A percentile compares a stretch with the other conserved stretches of the same genome.
Conservation (phyloP, 441 rosid species). For the Cnidoscolus chayamansa region DNA sequence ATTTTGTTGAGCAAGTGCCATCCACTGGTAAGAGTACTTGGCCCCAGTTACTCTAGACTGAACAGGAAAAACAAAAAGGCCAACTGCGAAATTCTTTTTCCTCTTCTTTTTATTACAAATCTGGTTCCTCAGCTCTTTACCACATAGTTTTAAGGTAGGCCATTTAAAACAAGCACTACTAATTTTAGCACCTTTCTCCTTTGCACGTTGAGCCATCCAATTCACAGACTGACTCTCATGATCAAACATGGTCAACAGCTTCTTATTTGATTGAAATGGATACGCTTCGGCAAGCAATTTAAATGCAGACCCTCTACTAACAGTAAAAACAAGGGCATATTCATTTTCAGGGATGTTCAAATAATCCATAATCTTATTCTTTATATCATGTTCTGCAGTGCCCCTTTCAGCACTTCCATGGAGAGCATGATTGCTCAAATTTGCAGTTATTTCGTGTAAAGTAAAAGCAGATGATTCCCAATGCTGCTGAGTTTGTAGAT, state of each 20-base stretch:
- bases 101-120: conserved; percentile 66
- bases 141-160: conserved; percentile 81
- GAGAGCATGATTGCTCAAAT: conserved; percentile 83
- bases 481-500: conserved; percentile 63
- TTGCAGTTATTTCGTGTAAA: conserved; percentile 78
- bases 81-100: conserved; percentile 77
- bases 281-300: conserved; percentile 74
- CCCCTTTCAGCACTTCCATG: conserved; percentile 81
- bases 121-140: conserved; percentile 74
- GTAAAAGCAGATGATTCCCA: conserved; percentile 88
- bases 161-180: conserved; percentile 82
- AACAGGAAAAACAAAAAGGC: conserved; percentile 81
- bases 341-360: conserved; percentile 86
- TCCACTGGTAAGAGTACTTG: conserved; percentile 89
- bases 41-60: conserved; percentile 83
- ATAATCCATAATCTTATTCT: conserved; percentile 76
- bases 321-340: conserved; percentile 87
- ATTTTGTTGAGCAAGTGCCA: conserved; percentile 90
- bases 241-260: conserved; percentile 82
- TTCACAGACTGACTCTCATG: conserved; percentile 85
- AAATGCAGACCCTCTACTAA: conserved; percentile 86
- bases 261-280: conserved; percentile 74
- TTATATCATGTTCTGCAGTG: conserved; percentile 75
- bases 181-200: conserved; percentile 75
- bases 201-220: conserved; percentile 85